phyloP scores from a whole-genome alignment of 805 yeast genomes.

The Candida lessepsii region DNA sequence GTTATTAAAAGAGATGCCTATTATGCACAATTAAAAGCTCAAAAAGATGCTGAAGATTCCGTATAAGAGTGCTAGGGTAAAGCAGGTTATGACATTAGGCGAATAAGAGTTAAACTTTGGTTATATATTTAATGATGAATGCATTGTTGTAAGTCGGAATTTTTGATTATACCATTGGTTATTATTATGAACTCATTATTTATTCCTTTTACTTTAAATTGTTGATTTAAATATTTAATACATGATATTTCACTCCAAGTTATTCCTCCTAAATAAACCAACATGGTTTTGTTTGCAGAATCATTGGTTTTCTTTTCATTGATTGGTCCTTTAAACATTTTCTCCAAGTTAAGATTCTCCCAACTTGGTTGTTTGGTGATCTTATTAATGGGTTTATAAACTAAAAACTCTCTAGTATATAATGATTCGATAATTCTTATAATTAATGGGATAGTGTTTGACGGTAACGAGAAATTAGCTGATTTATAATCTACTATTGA shows the following conservation, averaged over 20 bases:
- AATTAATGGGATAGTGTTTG: conserved; percentile 71
- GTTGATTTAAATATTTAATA: conserved; percentile 56
- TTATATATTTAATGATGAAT: neutral
- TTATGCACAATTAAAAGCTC: conserved; percentile 75
- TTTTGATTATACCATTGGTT: conserved; percentile 41
- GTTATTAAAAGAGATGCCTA: conserved; percentile 79
- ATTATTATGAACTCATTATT: conserved; percentile 40
- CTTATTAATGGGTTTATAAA: conserved; percentile 39
- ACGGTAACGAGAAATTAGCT: conserved; percentile 70
- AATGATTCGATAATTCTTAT: conserved; percentile 68
- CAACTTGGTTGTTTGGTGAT: conserved; percentile 40
- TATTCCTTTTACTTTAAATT: conserved; percentile 25
- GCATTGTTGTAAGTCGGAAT: conserved; percentile 4
- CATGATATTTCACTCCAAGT: conserved; percentile 83
- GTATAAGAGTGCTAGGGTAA: no score
- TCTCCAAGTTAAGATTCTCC: conserved; percentile 41
- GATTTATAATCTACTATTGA: conserved; percentile 33
- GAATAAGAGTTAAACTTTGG: neutral
- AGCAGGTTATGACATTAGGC: neutral
- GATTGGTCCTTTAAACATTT: conserved; percentile 42
- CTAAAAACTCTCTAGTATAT: conserved; percentile 54
- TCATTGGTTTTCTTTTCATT: conserved; percentile 33
- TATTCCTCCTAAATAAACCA: conserved; percentile 78
- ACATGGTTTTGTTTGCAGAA: conserved; percentile 28
- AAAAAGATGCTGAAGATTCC: conserved; percentile 60